Evolutionary conservation across 176 grass and related monocot species (phyloP).

Genomic region (Aegilops tauschii): DNA sequence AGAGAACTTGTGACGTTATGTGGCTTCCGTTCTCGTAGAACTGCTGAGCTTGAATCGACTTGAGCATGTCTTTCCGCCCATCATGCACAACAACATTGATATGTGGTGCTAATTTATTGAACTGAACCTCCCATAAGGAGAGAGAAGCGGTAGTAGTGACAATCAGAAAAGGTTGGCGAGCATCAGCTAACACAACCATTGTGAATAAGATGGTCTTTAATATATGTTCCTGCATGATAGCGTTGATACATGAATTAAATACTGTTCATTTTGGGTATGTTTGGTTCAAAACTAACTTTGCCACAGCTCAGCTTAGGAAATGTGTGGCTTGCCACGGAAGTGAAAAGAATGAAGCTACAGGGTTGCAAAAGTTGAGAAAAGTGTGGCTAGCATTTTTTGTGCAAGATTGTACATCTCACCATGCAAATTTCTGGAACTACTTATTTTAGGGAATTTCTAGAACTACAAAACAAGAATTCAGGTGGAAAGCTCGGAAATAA

Average conservation of each 20-base stretch:
- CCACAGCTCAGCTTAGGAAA: not conserved
- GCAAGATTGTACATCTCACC: not conserved
- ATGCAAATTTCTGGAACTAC: not conserved
- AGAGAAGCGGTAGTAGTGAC: slow-evolving; percentile 52
- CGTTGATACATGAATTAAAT: not conserved
- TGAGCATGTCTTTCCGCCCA: slow-evolving; percentile 43
- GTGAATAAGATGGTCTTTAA: slow-evolving; percentile 60
- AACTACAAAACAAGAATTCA: not conserved
- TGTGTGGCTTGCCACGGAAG: not conserved
- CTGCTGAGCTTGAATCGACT: slow-evolving; percentile 47
- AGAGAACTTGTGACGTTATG: slow-evolving; percentile 65
- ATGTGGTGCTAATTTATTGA: slow-evolving; percentile 55
- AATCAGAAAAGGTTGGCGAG: slow-evolving; percentile 58
- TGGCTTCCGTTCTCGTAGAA: slow-evolving; percentile 44
- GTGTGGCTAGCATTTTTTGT: not conserved
- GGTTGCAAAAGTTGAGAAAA: not conserved
- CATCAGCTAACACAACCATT: slow-evolving; percentile 41
- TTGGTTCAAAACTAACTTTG: not conserved
- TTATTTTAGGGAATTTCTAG: not conserved
- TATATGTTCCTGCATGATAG: slow-evolving; percentile 53
- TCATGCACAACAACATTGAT: slow-evolving; percentile 63
- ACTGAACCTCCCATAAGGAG: slow-evolving; percentile 62
- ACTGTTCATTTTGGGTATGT: not conserved
- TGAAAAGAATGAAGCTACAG: not conserved
- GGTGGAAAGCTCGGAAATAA: not conserved